phyloP scores from a whole-genome alignment of 2,329 filamentous ascomycete genomes.

The Pseudogymnoascus sp. region DNA sequence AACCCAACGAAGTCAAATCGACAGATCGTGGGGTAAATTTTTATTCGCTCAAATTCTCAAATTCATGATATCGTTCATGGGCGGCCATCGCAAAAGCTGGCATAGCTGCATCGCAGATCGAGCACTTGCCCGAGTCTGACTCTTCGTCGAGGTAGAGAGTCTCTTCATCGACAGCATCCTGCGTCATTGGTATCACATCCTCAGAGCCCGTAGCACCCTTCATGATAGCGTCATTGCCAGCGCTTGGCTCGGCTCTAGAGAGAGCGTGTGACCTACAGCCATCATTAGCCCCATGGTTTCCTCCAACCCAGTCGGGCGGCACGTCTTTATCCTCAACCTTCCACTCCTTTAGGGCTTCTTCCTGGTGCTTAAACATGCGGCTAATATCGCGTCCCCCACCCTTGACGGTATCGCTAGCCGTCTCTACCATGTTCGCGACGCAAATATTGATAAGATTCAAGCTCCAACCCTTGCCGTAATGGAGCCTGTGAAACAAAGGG shows the following conservation, averaged over 20 bases:
- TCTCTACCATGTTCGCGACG: constrained; percentile 70
- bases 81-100: constrained; percentile 42
- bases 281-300: not conserved
- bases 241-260: constrained; percentile 21
- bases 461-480: constrained; percentile 61
- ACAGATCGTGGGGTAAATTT: not conserved
- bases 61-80: constrained; percentile 39
- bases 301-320: constrained; percentile 20
- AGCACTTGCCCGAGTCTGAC: constrained; percentile 28
- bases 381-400: constrained; percentile 67
- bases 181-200: constrained; percentile 20
- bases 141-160: constrained; percentile 19
- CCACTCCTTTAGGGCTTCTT: constrained; percentile 60
- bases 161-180: constrained; percentile 14
- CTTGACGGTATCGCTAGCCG: constrained; percentile 34
- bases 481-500: constrained; percentile 65
- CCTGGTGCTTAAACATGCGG: constrained; percentile 72
- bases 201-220: constrained; percentile 20
- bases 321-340: constrained; percentile 41
- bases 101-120: constrained; percentile 36
- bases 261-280: not conserved
- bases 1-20: not conserved
- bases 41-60: constrained; percentile 11
- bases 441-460: constrained; percentile 79
- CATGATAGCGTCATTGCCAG: constrained; percentile 20